Evolutionary conservation across 1,139 yeast genomes (phyloP).

Genomic region (Lodderomyces orthopsilosis): DNA sequence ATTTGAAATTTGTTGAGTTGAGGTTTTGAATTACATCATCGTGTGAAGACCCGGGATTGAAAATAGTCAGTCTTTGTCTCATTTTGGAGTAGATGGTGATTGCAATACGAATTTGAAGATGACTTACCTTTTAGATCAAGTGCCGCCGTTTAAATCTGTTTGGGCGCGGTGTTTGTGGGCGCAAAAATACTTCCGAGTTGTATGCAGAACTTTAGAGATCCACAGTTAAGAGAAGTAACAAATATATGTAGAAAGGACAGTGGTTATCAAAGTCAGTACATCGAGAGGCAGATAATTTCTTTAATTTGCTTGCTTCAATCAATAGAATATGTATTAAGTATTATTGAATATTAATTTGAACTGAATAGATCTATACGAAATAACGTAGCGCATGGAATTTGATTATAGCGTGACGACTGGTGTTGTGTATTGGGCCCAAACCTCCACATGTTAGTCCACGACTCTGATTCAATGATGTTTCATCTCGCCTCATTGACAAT

Average conservation of each 20-base stretch:
- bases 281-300: background rate
- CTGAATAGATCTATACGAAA: slow-evolving; percentile 1
- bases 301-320: background rate
- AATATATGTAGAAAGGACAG: too few species aligned
- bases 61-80: slow-evolving; percentile 36
- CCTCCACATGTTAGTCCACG: background rate
- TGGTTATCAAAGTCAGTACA: too few species aligned
- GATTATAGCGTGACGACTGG: background rate
- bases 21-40: slow-evolving; percentile 25
- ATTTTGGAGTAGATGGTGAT: slow-evolving; percentile 4
- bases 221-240: too few species aligned
- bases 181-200: too few species aligned
- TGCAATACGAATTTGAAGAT: too few species aligned
- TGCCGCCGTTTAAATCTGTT: too few species aligned
- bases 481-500: too few species aligned
- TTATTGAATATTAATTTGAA: background rate
- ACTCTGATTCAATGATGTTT: too few species aligned
- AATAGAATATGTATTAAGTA: slow-evolving; percentile 1
- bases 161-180: too few species aligned
- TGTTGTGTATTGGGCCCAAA: too few species aligned
- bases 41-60: slow-evolving; percentile 25
- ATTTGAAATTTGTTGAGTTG: slow-evolving; percentile 15
- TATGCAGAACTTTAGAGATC: too few species aligned
- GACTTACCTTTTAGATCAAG: too few species aligned
- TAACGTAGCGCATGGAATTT: background rate